phyloP scores from a whole-genome alignment of 306 rosid genomes.

The Rosa chinensis region DNA sequence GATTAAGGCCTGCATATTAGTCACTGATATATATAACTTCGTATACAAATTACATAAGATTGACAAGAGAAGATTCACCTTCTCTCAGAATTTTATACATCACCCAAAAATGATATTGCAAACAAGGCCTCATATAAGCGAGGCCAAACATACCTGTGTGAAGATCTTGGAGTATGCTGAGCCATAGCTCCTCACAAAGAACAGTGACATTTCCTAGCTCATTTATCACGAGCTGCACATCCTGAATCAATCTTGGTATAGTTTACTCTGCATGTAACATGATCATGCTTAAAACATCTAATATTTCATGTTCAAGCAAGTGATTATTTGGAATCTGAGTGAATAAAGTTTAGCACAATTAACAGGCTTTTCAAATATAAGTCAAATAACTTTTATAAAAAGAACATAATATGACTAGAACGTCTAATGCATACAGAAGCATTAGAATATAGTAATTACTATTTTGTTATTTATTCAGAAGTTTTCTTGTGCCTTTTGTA shows the following conservation, averaged over 20 bases:
- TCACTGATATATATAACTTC: background rate
- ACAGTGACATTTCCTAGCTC: slow-evolving; percentile 97
- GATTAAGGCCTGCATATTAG: background rate
- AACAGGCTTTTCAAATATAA: background rate
- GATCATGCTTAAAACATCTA: slow-evolving; percentile 26
- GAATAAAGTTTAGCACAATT: slow-evolving; percentile 7
- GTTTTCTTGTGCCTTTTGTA: background rate
- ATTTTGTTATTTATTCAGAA: background rate
- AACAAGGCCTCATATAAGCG: slow-evolving; percentile 11
- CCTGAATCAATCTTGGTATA: slow-evolving; percentile 80
- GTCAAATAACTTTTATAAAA: background rate
- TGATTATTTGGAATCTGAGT: slow-evolving; percentile 16
- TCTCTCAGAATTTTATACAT: slow-evolving; percentile 7
- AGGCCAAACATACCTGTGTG: slow-evolving; percentile 63
- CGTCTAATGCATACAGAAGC: background rate
- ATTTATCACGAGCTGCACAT: slow-evolving; percentile 89
- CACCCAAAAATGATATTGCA: slow-evolving; percentile 16
- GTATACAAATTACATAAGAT: background rate
- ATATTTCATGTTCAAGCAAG: slow-evolving; percentile 19
- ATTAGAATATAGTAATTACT: background rate
- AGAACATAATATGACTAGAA: background rate
- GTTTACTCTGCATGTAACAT: slow-evolving; percentile 69
- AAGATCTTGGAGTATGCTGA: slow-evolving; percentile 95
- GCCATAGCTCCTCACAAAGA: slow-evolving; percentile 99
- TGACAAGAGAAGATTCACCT: background rate